Conservation (phyloP, 176 grass and related monocot species). For the Aegilops speltoides region DNA sequence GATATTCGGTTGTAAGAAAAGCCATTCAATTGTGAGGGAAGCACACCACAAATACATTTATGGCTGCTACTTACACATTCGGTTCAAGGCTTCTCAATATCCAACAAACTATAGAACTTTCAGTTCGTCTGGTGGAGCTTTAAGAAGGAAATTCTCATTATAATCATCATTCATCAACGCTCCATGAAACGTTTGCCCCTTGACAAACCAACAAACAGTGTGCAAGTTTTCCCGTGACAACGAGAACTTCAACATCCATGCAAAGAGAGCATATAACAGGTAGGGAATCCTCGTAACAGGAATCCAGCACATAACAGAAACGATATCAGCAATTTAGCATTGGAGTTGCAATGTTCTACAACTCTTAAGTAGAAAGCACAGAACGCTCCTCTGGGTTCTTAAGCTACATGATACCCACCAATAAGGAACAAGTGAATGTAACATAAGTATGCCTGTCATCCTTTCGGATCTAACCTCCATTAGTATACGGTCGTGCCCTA, state of each 20-base stretch:
- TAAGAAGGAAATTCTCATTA: not conserved
- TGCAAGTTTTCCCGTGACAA: not conserved
- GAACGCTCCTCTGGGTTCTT: not conserved
- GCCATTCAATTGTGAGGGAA: not conserved
- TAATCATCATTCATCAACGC: not conserved
- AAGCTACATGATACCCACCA: not conserved
- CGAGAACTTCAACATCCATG: not conserved
- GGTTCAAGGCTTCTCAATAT: not conserved
- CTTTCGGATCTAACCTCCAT: not conserved
- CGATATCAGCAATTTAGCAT: not conserved
- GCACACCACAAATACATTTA: not conserved
- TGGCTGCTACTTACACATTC: not conserved
- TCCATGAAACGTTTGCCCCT: not conserved
- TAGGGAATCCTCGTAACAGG: not conserved
- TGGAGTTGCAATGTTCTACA: not conserved
- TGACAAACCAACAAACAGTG: not conserved
- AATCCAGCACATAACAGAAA: too few species aligned
- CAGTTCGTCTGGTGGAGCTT: not conserved
- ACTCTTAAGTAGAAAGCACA: not conserved
- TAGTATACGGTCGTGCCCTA: not conserved
- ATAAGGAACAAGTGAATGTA: not conserved
- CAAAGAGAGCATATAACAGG: not conserved
- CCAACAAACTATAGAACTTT: not conserved
- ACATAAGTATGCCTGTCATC: not conserved
- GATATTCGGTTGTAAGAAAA: not conserved